Percentiles rank a stretch among this genome's conserved stretches.
phyloP scores from a whole-genome alignment of 2,329 filamentous ascomycete genomes.

The Colletotrichum chlorophyti region DNA sequence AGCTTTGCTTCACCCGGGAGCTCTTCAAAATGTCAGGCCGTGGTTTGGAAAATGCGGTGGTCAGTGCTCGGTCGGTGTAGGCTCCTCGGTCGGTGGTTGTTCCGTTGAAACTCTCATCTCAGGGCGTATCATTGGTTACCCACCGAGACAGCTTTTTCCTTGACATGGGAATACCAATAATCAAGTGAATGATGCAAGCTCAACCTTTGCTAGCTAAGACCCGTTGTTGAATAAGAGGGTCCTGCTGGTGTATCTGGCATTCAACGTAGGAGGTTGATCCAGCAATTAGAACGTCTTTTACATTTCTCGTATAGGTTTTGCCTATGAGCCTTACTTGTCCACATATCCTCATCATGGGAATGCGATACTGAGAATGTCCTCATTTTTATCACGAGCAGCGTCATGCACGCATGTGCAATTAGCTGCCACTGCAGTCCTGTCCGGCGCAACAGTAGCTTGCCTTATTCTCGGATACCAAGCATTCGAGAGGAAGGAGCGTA shows the following conservation, averaged over 20 bases:
- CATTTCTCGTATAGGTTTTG: too few relatives aligned
- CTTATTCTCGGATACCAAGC: slow-evolving; percentile 68
- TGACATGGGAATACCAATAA: not conserved
- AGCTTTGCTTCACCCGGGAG: too few relatives aligned
- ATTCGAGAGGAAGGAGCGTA: slow-evolving; percentile 59
- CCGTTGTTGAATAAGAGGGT: slow-evolving; percentile 1
- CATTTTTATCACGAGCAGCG: slow-evolving; percentile 50
- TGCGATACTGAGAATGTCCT: slow-evolving; percentile 43
- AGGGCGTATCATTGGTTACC: not conserved
- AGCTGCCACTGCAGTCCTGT: slow-evolving; percentile 72
- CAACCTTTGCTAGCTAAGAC: not conserved
- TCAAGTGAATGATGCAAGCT: not conserved
- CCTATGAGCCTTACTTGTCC: not conserved
- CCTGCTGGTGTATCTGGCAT: not conserved
- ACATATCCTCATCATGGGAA: not conserved
- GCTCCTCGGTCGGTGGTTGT: slow-evolving; percentile 9
- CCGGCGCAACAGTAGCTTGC: slow-evolving; percentile 65
- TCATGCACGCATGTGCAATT: slow-evolving; percentile 65
- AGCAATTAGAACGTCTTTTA: too few relatives aligned
- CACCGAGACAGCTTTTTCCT: slow-evolving; percentile 3
- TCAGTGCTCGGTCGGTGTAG: not conserved
- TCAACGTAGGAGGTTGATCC: too few relatives aligned
- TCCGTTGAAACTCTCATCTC: not conserved
- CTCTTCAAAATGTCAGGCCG: not conserved
- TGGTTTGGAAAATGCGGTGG: not conserved